Conservation (phyloP, 1,284 basidiomycete genomes). For the Rhizopogon parksii region DNA sequence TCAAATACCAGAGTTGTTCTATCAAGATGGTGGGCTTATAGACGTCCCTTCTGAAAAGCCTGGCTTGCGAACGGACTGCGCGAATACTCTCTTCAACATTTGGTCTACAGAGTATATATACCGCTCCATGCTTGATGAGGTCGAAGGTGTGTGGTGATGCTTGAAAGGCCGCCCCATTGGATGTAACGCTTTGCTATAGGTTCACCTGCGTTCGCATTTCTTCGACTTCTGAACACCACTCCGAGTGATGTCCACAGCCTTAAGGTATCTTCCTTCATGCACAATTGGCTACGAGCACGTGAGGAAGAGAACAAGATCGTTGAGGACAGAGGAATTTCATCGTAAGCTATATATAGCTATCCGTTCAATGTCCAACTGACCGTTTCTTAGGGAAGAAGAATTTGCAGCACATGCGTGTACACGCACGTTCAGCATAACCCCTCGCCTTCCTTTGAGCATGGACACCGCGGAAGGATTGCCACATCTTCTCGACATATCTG, state of each 20-base stretch:
- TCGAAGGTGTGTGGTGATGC: slow-evolving; percentile 41
- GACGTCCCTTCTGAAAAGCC: slow-evolving; percentile 59
- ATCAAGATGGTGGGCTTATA: slow-evolving; percentile 73
- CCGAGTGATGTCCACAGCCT: slow-evolving; percentile 60
- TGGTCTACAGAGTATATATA: slow-evolving; percentile 85
- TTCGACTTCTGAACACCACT: slow-evolving; percentile 60
- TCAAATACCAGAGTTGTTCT: slow-evolving; percentile 71
- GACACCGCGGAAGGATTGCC: slow-evolving; percentile 43
- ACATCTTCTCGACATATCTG: slow-evolving; percentile 56
- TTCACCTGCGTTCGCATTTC: slow-evolving; percentile 65
- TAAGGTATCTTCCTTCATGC: slow-evolving; percentile 52
- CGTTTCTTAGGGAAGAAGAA: slow-evolving; percentile 19
- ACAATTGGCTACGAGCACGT: slow-evolving; percentile 42
- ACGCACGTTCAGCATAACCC: slow-evolving; percentile 14
- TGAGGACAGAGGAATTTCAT: slow-evolving; percentile 40
- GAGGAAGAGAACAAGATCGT: slow-evolving; percentile 38
- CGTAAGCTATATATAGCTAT: slow-evolving; percentile 33
- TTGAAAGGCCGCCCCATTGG: neutral
- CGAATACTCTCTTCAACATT: slow-evolving; percentile 80
- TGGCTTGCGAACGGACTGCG: slow-evolving; percentile 50
- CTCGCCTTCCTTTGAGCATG: slow-evolving; percentile 31
- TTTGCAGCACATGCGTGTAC: slow-evolving; percentile 15
- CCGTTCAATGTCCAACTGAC: slow-evolving; percentile 8
- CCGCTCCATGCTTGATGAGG: slow-evolving; percentile 57
- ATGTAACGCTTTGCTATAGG: slow-evolving; percentile 19